Conservation (phyloP, 805 yeast genomes). For the Scheffersomyces stipitis region DNA sequence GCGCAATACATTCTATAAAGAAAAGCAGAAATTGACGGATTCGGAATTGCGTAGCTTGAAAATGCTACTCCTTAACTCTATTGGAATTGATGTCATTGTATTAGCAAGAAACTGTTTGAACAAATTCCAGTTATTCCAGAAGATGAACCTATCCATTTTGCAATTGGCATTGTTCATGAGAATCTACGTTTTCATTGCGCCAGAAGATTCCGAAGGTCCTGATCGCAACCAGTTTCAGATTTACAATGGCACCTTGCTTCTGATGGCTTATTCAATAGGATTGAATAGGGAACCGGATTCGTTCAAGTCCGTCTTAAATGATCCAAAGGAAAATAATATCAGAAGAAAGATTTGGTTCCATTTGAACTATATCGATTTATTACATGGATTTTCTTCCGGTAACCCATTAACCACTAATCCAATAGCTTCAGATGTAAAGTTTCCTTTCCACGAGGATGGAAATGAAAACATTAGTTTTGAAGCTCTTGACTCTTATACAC, state of each 20-base stretch:
- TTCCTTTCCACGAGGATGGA: conserved; percentile 42
- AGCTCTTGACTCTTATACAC: conserved; percentile 1
- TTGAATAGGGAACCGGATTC: conserved; percentile 38
- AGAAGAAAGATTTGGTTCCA: conserved; percentile 61
- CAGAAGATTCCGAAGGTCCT: conserved; percentile 9
- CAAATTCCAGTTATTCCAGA: conserved; percentile 10
- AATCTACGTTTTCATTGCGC: conserved; percentile 3
- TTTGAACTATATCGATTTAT: conserved; percentile 44
- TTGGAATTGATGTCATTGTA: conserved; percentile 12
- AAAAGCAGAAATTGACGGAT: conserved; percentile 2
- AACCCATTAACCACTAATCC: conserved; percentile 39
- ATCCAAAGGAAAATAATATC: conserved; percentile 38
- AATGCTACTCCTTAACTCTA: conserved; percentile 15
- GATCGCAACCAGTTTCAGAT: conserved; percentile 3
- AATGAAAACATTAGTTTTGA: conserved; percentile 26
- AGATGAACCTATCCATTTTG: conserved; percentile 3
- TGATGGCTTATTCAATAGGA: conserved; percentile 37
- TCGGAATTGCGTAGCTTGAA: conserved; percentile 5
- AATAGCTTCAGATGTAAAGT: conserved; percentile 48
- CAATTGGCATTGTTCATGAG: conserved; percentile 6
- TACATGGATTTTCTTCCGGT: conserved; percentile 48
- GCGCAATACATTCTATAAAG: background rate
- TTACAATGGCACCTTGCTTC: conserved; percentile 15
- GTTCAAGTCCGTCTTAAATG: conserved; percentile 22
- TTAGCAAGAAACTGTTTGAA: conserved; percentile 16